These are phyloP conservation scores for Sophora flavescens DNA, from an alignment of 306 rosid species.

Conservation along the genomic window DNA sequence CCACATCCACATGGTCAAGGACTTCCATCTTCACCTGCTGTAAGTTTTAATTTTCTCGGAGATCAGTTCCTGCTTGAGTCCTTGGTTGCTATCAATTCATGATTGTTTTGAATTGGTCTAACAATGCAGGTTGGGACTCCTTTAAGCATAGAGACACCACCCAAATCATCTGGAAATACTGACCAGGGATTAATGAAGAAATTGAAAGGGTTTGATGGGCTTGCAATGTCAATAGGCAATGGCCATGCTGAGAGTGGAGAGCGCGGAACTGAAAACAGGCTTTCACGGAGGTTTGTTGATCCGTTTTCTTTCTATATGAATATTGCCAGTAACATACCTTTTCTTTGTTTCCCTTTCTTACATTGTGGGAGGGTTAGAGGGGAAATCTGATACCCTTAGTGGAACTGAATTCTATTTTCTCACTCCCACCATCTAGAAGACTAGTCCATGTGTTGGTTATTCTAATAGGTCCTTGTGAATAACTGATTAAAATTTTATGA, in stretches of 20 bases:
- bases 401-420: not conserved
- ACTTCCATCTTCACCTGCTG: slow-evolving; percentile 75
- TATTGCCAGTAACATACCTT: not conserved
- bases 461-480: slow-evolving; percentile 36
- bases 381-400: slow-evolving; percentile 2
- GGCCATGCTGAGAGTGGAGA: slow-evolving; percentile 66
- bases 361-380: not conserved
- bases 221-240: slow-evolving; percentile 93
- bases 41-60: slow-evolving; percentile 54
- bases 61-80: not conserved
- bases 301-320: not conserved
- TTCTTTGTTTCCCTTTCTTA: not conserved
- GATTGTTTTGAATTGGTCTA: slow-evolving; percentile 40
- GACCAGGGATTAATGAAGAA: slow-evolving; percentile 79
- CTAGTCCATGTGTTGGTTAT: slow-evolving; percentile 29
- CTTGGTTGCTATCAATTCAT: slow-evolving; percentile 30
- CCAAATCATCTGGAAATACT: slow-evolving; percentile 75
- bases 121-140: slow-evolving; percentile 68
- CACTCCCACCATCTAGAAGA: slow-evolving; percentile 5
- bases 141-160: slow-evolving; percentile 68
- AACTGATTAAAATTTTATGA: slow-evolving; percentile 44
- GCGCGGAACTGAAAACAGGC: slow-evolving; percentile 63
- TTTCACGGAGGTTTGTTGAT: slow-evolving; percentile 74
- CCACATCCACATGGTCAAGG: slow-evolving; percentile 75
- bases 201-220: slow-evolving; percentile 87